Percentiles rank a stretch among this genome's conserved stretches.
phyloP scores from a whole-genome alignment of 164 flowering plant species.

The Magnolia changhungtana region DNA sequence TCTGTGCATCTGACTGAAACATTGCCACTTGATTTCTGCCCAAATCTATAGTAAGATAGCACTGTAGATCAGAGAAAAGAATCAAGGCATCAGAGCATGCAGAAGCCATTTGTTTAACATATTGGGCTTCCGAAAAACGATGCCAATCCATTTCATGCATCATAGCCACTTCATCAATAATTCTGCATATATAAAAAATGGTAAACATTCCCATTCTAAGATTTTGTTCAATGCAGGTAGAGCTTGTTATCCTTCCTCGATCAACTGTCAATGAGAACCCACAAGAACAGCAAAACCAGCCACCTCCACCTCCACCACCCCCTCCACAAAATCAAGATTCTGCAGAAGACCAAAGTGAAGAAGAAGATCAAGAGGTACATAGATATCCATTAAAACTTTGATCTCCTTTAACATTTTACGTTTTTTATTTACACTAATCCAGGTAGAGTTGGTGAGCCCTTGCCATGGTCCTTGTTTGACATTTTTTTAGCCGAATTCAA shows the following conservation, averaged over 20 bases:
- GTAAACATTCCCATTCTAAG: background rate
- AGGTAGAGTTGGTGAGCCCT: no score
- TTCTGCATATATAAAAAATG: background rate
- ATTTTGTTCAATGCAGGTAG: constrained; percentile 52
- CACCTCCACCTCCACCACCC: constrained; percentile 91
- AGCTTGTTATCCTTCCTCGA: constrained; percentile 93
- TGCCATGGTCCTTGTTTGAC: no score
- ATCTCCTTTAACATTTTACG: background rate
- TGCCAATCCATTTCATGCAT: no score
- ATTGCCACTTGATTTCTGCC: no score
- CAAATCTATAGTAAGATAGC: no score
- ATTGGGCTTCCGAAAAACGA: no score
- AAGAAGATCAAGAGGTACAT: constrained; percentile 70
- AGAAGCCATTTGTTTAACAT: no score
- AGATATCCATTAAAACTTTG: constrained; percentile 9
- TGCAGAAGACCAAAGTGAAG: constrained; percentile 73
- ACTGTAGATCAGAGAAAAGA: no score
- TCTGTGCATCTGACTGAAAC: no score
- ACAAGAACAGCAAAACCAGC: constrained; percentile 85
- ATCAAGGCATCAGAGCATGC: no score
- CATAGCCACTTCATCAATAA: no score
- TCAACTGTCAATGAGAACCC: constrained; percentile 74
- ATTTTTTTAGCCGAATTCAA: background rate
- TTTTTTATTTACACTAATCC: background rate
- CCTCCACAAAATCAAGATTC: constrained; percentile 86